Evolutionary conservation across 2,329 filamentous ascomycete genomes (phyloP), one percentile per base, ranked within the genome.

Genomic region (Diaporthe australafricana): DNA sequence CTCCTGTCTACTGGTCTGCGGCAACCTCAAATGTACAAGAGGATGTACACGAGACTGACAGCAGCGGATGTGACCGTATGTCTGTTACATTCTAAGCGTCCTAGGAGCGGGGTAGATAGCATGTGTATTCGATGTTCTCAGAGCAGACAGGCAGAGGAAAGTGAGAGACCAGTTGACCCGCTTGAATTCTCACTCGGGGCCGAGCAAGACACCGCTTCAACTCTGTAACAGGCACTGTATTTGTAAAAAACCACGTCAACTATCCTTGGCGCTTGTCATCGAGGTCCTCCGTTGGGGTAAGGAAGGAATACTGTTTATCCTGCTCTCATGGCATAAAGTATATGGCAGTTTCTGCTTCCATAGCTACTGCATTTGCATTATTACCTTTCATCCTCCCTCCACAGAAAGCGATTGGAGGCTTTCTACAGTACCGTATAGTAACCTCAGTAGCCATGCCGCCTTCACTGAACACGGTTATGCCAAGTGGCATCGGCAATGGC

Each of bases 171-270:
- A n/a, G n/a, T n/a, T n/a, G n/a, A 35, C 32, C 32, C 27, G 57
- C 57, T 14, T 32, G 25, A 40, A 22, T 32, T 11, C 11, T 30
- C 30, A 27, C 40, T 47, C 40, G 57, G 57, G 40, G 57, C 40
- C 57, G 40, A 63, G 5, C 25, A 63, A 47, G 40, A 63, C 40
- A 63, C 57, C 57, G 57, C 11, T 22, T 63, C 17, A 35, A 17
- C 25, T 22, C 25, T 47, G 40, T 47, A 6, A 57, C 53, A 57
- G 25, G 27, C 11, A 22, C 20, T 22, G 40, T 22, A 32, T 32
- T 32, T 47, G 25, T 47, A 6, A 47, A 5, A 11, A 32, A 22
- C 17, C 32, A 63, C 57, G 57, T 63, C 57, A 47, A 6, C 9
- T 3, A 8, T 5, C 57, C 16, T 16, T 22, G 25, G 11, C 20